phyloP scores from a whole-genome alignment of 768 basidiomycete genomes.

The Fomitopsis pulvina region DNA sequence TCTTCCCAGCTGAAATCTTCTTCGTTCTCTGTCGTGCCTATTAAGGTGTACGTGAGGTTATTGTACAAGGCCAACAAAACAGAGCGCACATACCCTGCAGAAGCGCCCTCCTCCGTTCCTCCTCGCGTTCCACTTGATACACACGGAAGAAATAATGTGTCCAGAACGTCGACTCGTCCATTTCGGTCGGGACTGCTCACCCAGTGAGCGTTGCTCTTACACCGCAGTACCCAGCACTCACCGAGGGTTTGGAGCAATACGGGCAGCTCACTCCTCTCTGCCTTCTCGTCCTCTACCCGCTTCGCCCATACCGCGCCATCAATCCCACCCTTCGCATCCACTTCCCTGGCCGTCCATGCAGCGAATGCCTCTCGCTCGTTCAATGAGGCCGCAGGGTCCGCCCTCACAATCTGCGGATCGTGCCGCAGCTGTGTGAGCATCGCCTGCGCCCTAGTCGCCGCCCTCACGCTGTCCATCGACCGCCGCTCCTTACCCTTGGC shows the following conservation, averaged over 20 bases:
- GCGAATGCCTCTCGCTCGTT: slow-evolving; percentile 46
- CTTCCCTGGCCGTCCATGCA: slow-evolving; percentile 49
- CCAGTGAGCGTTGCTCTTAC: slow-evolving; percentile 1
- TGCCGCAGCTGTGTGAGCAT: slow-evolving; percentile 66
- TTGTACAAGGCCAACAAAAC: not conserved
- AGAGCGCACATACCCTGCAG: slow-evolving; percentile 48
- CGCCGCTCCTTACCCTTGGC: slow-evolving; percentile 32
- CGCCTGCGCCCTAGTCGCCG: slow-evolving; percentile 71
- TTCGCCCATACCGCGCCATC: slow-evolving; percentile 51
- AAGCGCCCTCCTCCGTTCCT: slow-evolving; percentile 70
- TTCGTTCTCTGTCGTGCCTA: slow-evolving; percentile 62
- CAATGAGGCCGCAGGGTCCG: slow-evolving; percentile 66
- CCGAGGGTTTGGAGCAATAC: slow-evolving; percentile 53
- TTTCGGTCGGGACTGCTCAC: slow-evolving; percentile 58
- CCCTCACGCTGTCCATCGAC: slow-evolving; percentile 39
- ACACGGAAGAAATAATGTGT: slow-evolving; percentile 85
- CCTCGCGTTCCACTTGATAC: slow-evolving; percentile 74
- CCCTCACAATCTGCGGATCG: slow-evolving; percentile 68
- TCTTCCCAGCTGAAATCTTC: slow-evolving; percentile 94
- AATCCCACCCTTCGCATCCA: slow-evolving; percentile 46
- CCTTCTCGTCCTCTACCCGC: slow-evolving; percentile 41
- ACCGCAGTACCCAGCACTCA: slow-evolving; percentile 23
- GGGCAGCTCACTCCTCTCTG: slow-evolving; percentile 44
- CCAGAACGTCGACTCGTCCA: slow-evolving; percentile 73
- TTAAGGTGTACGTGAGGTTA: slow-evolving; percentile 3